Conservation (phyloP, 495 filamentous ascomycete species). For the Astrothelium macrocarpum region DNA sequence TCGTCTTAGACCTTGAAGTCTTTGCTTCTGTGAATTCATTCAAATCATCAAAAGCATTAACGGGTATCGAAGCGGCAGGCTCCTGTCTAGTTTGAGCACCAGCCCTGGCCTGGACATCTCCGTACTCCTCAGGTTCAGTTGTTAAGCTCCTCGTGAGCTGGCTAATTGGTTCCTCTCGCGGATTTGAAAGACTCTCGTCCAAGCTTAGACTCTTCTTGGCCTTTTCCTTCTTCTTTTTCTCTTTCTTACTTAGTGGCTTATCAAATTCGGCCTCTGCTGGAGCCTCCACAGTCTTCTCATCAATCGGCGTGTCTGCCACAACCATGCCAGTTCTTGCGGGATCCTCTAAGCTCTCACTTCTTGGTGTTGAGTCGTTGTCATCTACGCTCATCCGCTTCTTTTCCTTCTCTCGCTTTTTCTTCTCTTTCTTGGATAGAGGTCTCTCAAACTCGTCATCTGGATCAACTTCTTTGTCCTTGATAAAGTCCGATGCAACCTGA, state of each 20-base stretch:
- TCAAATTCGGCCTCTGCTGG: slow-evolving; percentile 1
- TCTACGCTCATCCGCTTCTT: neutral
- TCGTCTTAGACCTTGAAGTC: slow-evolving; percentile 25
- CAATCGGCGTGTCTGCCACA: slow-evolving; percentile 2
- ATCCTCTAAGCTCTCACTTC: neutral
- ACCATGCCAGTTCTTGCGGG: neutral
- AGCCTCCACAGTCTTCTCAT: slow-evolving; percentile 10
- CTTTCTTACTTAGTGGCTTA: slow-evolving; percentile 19
- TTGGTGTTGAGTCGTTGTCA: neutral
- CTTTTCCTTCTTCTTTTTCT: slow-evolving; percentile 14
- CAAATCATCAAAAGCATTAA: slow-evolving; percentile 15
- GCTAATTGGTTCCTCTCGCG: neutral
- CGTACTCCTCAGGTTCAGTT: neutral
- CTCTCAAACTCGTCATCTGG: slow-evolving; percentile 4
- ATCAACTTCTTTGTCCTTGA: slow-evolving; percentile 5
- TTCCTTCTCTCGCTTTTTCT: slow-evolving; percentile 20
- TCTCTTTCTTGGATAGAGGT: slow-evolving; percentile 12
- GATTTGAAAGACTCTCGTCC: neutral
- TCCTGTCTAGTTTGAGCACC: neutral
- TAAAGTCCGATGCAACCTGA: neutral
- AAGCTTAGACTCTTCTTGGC: neutral
- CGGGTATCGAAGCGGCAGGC: slow-evolving; percentile 13
- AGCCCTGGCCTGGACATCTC: neutral
- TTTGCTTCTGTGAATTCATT: slow-evolving; percentile 14
- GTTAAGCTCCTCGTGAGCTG: neutral